Evolutionary conservation across 768 basidiomycete genomes (phyloP).

Genomic region (Lentinus brumalis): DNA sequence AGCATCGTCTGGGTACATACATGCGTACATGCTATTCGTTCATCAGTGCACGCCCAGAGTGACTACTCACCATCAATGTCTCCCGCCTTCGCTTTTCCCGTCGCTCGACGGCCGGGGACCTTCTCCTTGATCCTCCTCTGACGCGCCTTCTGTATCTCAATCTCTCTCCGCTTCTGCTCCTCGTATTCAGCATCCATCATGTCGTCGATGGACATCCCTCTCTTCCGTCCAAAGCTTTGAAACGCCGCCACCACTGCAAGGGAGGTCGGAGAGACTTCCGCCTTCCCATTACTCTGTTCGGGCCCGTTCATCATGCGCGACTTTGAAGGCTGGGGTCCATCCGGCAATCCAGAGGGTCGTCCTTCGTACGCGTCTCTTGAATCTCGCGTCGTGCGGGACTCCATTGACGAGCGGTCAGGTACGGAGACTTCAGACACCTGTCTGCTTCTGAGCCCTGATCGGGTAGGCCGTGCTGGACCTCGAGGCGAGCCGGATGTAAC

Average conservation of each 20-base stretch:
- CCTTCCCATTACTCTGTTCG: slow-evolving; percentile 9
- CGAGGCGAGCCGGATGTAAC: slow-evolving; percentile 36
- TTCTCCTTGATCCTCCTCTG: slow-evolving; percentile 73
- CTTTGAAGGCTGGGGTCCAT: slow-evolving; percentile 12
- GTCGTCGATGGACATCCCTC: slow-evolving; percentile 55
- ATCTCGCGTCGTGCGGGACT: slow-evolving; percentile 39
- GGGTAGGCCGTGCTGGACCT: slow-evolving; percentile 64
- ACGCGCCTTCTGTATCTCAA: slow-evolving; percentile 62
- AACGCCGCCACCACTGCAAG: slow-evolving; percentile 69
- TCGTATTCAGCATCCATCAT: slow-evolving; percentile 58
- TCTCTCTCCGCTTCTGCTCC: slow-evolving; percentile 58
- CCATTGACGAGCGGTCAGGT: slow-evolving; percentile 51
- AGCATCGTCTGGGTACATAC: background rate
- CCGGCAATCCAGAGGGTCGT: slow-evolving; percentile 46
- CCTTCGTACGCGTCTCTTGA: slow-evolving; percentile 23
- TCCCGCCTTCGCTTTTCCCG: slow-evolving; percentile 62
- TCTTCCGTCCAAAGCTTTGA: slow-evolving; percentile 56
- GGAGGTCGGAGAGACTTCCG: slow-evolving; percentile 29
- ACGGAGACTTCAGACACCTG: slow-evolving; percentile 52
- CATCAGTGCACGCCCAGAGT: background rate
- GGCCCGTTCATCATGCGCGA: slow-evolving; percentile 1
- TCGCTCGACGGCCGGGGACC: slow-evolving; percentile 56
- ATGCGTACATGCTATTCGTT: too few relatives aligned
- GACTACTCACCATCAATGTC: slow-evolving; percentile 79
- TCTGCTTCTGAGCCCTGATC: slow-evolving; percentile 65